These are phyloP conservation scores for Cryptosporidium xiaoi DNA, from an alignment of 169 alveolate genomes.

Conservation along the genomic window DNA sequence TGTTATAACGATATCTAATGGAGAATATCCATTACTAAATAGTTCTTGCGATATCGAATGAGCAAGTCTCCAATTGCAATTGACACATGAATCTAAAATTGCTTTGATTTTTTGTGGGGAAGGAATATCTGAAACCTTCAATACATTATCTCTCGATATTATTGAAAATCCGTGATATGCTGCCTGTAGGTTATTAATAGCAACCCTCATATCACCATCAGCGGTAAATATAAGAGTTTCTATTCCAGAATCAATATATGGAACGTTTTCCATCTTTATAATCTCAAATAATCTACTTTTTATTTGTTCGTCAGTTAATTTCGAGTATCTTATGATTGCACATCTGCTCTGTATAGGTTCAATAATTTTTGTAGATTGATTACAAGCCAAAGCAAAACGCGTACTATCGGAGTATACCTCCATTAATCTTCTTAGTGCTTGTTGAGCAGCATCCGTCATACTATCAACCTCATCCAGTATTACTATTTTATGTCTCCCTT, in stretches of 20 bases:
- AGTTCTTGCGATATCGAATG: conserved; percentile 81
- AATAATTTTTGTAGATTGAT: conserved; percentile 96
- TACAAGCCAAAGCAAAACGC: conserved; percentile 99
- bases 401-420: conserved; percentile 97
- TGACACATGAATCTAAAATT: conserved; percentile 86
- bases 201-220: conserved; percentile 93
- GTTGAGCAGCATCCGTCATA: conserved; percentile 99
- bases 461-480: conserved; percentile 99
- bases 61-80: conserved; percentile 90
- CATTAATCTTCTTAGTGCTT: conserved; percentile 97
- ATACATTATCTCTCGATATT: conserved; percentile 95
- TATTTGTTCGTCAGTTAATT: conserved; percentile 93
- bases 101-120: conserved; percentile 92
- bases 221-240: conserved; percentile 96
- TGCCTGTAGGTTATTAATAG: conserved; percentile 94
- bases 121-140: conserved; percentile 95
- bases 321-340: conserved; percentile 96
- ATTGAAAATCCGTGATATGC: conserved; percentile 94
- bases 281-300: conserved; percentile 88
- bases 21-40: conserved; percentile 90
- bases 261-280: conserved; percentile 84
- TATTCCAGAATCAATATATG: conserved; percentile 89
- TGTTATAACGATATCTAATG: conserved; percentile 88
- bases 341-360: conserved; percentile 99
- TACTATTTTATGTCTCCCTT: conserved; percentile 95